Percentiles rank a stretch among this genome's conserved stretches.
phyloP scores from a whole-genome alignment of 345 rosid species.

The Brassica juncea region DNA sequence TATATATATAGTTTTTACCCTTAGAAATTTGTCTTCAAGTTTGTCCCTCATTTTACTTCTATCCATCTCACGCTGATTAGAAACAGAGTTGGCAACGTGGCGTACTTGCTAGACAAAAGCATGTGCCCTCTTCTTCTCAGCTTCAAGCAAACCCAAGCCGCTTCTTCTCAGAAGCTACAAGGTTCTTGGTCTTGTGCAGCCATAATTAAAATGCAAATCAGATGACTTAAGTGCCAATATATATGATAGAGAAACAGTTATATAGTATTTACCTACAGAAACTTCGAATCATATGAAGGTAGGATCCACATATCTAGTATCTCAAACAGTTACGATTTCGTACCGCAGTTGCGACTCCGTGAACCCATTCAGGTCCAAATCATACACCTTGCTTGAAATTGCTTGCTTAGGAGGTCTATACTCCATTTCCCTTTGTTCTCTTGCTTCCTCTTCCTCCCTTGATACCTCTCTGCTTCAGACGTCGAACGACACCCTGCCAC shows the following conservation, averaged over 20 bases:
- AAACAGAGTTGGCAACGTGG: slow-evolving; percentile 71
- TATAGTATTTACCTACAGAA: too few species aligned
- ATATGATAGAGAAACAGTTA: too few species aligned
- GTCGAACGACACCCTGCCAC: too few species aligned
- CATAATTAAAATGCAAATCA: too few species aligned
- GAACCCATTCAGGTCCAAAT: background rate
- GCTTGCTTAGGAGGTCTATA: background rate
- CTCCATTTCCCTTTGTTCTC: background rate
- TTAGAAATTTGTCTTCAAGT: slow-evolving; percentile 82
- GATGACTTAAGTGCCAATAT: too few species aligned
- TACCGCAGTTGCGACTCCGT: background rate
- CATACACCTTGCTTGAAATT: background rate
- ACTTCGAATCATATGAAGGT: too few species aligned
- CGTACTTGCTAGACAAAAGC: slow-evolving; percentile 76
- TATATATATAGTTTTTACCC: slow-evolving; percentile 43
- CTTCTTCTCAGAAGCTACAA: slow-evolving; percentile 89
- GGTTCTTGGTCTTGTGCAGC: slow-evolving; percentile 43
- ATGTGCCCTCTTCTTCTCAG: slow-evolving; percentile 78
- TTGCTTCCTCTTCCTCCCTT: background rate
- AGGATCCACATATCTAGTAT: too few species aligned
- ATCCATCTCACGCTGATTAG: slow-evolving; percentile 84
- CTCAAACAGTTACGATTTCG: background rate
- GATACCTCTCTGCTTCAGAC: background rate
- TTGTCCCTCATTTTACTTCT: slow-evolving; percentile 76
- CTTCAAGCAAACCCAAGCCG: slow-evolving; percentile 76